phyloP scores from a whole-genome alignment of 2,329 filamentous ascomycete genomes.

The Rhinocladiella mackenziei region DNA sequence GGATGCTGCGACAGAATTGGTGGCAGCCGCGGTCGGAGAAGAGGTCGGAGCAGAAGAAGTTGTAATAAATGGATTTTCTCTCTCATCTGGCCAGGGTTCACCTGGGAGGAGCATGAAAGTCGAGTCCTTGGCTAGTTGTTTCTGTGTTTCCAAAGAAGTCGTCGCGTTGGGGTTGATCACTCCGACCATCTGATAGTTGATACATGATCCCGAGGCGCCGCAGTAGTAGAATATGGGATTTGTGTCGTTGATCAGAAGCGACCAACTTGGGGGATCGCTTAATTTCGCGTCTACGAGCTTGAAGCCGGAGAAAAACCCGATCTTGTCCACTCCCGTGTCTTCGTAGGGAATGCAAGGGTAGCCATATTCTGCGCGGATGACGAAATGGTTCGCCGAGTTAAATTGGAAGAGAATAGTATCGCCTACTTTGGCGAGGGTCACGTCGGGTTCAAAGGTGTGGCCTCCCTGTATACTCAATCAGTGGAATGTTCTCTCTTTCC shows the following conservation, averaged over 20 bases:
- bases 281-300: constrained; percentile 46
- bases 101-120: constrained; percentile 27
- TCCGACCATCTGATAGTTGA: constrained; percentile 65
- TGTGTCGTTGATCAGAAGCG: constrained; percentile 54
- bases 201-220: constrained; percentile 63
- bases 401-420: constrained; percentile 50
- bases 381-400: constrained; percentile 60
- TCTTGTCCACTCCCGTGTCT: constrained; percentile 44
- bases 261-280: constrained; percentile 41
- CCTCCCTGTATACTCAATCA: constrained; percentile 24
- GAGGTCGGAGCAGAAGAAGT: constrained; percentile 4
- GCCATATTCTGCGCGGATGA: constrained; percentile 57
- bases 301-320: constrained; percentile 55
- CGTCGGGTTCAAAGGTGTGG: constrained; percentile 26
- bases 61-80: constrained; percentile 15
- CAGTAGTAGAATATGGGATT: constrained; percentile 68
- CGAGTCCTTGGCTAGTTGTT: constrained; percentile 20
- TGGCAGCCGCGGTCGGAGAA: constrained; percentile 4
- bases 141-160: constrained; percentile 23
- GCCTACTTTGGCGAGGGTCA: constrained; percentile 22
- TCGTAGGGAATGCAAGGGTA: constrained; percentile 63
- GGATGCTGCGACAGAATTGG: background rate
- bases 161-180: constrained; percentile 59
- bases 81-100: constrained; percentile 25
- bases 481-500: too few species aligned